Base-by-base conservation (phyloP, 306 rosid genomes). In the Lathyrus oleraceus region DNA sequence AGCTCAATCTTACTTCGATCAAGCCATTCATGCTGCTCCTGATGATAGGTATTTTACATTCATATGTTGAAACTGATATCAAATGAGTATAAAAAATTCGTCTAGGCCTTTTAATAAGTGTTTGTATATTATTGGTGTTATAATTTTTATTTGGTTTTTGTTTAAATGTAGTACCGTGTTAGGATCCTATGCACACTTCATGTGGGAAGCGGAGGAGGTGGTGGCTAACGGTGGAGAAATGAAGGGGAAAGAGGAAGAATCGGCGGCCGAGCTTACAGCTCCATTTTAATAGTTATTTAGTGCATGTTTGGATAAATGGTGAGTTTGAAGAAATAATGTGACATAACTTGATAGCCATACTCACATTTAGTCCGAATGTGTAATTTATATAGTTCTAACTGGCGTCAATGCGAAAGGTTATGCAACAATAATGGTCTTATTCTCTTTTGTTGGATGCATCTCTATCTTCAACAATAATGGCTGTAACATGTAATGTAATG, bases 161-260 rank as follows among this genome's bases (percentile, higher is more conserved):
- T 30, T 5, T 5, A 12, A 5, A 36, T 65, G 82, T 65, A 92
- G 95, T 66, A 70, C 60, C 83, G 88, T 88, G 38, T 69, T 86
- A 85, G 98, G 98, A n/a, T 83, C 92, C 1, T 86, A 75, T 40
- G 89, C 91, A 2, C 78, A 79, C 9, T 89, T 89, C 82, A 74
- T 84, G 88, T 92, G 95, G 98, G 87, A 89, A 72, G 76, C 83
- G 6, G 87, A 83, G 2, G 79, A 79, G 35, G 32, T 10, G 2
- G 73, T 39, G 10, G 72, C 4, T 19, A 30, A 43, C 35, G 60
- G 61, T 8, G 58, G 69, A 45, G 56, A 39, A 63, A 16, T 76
- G 39, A 62, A 10, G 14, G 63, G 23, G 8, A 25, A 36, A 10
- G 76, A 3, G 15, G 78, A 56, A 45, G 69, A 40, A 60, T 57